A percentile compares a stretch with the other conserved stretches of the same genome.
Evolutionary conservation across 2,329 filamentous ascomycete species (phyloP).

Genomic region (Venturiaceae sp.): DNA sequence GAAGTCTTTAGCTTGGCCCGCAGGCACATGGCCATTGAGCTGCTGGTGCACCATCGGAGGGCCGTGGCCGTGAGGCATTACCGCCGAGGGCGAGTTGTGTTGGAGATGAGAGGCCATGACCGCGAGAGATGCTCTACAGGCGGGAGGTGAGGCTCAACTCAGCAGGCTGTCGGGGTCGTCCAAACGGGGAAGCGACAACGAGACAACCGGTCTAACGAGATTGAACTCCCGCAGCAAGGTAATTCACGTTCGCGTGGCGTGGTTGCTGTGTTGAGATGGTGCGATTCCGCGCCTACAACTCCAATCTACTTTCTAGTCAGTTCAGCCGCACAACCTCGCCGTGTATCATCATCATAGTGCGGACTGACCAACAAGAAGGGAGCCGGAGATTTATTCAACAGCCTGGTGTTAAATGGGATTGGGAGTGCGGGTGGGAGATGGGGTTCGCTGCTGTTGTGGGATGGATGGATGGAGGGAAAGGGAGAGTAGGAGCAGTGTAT

Average conservation of each 20-base stretch:
- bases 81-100: conserved; percentile 4
- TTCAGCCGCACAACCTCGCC: background rate
- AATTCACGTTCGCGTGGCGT: background rate
- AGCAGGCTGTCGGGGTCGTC: background rate
- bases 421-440: background rate
- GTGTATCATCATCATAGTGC: background rate
- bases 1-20: conserved; percentile 43
- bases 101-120: background rate
- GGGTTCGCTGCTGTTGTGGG: background rate
- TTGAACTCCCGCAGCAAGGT: too few species aligned
- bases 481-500: background rate
- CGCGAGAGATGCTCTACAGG: background rate
- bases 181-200: background rate
- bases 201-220: background rate
- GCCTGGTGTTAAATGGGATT: background rate
- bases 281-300: background rate
- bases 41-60: conserved; percentile 55
- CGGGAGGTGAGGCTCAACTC: background rate
- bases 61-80: background rate
- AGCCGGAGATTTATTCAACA: background rate
- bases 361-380: background rate
- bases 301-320: background rate
- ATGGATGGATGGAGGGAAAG: background rate
- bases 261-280: background rate
- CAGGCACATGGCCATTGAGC: conserved; percentile 42